Evolutionary conservation across 768 basidiomycete genomes (phyloP).

Genomic region (Russula sp.): DNA sequence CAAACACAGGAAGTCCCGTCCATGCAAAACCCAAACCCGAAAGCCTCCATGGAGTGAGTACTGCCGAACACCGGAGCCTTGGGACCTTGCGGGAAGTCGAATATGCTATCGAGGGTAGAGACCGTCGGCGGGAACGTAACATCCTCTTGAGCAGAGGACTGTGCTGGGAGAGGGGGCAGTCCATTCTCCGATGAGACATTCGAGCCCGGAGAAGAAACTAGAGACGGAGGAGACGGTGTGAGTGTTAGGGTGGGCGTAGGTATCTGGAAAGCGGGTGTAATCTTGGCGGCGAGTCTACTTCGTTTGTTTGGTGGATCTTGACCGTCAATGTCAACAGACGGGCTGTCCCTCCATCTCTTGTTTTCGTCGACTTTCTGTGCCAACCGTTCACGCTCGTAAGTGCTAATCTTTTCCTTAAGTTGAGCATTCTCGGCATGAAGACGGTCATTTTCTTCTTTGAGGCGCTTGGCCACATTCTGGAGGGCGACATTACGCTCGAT

Average conservation of each 20-base stretch:
- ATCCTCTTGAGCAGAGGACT: constrained; percentile 28
- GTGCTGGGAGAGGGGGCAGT: constrained; percentile 31
- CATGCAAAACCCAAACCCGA: constrained; percentile 73
- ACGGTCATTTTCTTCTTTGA: constrained; percentile 81
- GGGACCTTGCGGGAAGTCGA: constrained; percentile 35
- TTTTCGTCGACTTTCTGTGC: constrained; percentile 34
- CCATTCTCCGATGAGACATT: constrained; percentile 29
- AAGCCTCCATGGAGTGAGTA: constrained; percentile 35
- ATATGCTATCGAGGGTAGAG: constrained; percentile 30
- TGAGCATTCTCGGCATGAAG: constrained; percentile 61
- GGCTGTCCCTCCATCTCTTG: constrained; percentile 57
- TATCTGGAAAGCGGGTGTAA: constrained; percentile 24
- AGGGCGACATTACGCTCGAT: constrained; percentile 81
- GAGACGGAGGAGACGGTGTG: constrained; percentile 36
- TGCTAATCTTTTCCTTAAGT: constrained; percentile 42
- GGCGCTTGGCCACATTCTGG: constrained; percentile 73
- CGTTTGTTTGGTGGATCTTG: constrained; percentile 33
- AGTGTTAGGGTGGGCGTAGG: constrained; percentile 29
- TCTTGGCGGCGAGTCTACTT: constrained; percentile 30
- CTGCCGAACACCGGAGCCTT: constrained; percentile 28
- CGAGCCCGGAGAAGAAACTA: constrained; percentile 47
- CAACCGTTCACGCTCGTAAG: constrained; percentile 28
- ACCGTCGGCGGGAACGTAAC: constrained; percentile 30
- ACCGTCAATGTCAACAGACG: constrained; percentile 25
- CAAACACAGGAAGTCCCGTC: constrained; percentile 71